Conservation (phyloP, 2,329 filamentous ascomycete genomes). For the Didymella sp. region DNA sequence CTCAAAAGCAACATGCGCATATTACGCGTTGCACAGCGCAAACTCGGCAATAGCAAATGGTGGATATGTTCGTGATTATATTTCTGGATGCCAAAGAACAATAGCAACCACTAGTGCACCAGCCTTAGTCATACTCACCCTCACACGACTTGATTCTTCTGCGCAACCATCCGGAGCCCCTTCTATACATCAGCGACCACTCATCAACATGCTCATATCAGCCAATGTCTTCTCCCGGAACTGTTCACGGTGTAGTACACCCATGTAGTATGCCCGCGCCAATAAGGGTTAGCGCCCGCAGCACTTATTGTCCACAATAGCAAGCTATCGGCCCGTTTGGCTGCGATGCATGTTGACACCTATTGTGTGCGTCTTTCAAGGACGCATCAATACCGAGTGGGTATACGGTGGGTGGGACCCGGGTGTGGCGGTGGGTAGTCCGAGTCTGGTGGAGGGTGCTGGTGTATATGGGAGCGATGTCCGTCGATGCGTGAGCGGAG, state of each 20-base stretch:
- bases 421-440: constrained; percentile 5
- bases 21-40: not conserved
- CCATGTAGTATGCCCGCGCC: not conserved
- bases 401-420: not conserved
- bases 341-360: constrained; percentile 3
- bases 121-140: not conserved
- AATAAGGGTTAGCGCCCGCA: constrained; percentile 3
- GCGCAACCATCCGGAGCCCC: not conserved
- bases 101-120: constrained; percentile 10
- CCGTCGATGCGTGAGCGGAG: not conserved
- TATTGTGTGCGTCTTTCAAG: constrained; percentile 15
- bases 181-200: not conserved
- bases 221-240: not conserved
- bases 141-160: not conserved
- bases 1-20: not conserved
- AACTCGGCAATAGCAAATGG: not conserved
- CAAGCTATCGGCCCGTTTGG: constrained; percentile 10
- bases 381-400: constrained; percentile 6
- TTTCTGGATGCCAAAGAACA: constrained; percentile 5
- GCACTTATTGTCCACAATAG: constrained; percentile 20
- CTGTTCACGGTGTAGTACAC: not conserved
- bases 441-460: not conserved
- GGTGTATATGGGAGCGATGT: constrained; percentile 1
- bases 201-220: not conserved
- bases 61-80: not conserved